Base-by-base conservation (phyloP, 257 asterid species). In the Verbascum thapsus region DNA sequence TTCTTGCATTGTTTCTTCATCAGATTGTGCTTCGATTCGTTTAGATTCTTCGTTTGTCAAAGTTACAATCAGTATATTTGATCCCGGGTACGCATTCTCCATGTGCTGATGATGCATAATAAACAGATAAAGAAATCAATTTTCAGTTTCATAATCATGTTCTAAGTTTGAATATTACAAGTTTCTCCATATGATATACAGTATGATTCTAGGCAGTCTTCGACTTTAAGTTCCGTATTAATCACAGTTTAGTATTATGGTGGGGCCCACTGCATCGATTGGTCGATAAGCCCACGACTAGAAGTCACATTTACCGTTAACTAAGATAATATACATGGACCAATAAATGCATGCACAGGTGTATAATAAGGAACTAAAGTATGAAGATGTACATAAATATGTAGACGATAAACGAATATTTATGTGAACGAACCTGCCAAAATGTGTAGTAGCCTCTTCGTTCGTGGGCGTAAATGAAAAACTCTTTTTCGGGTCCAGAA, bases 81-180 rank as follows among this genome's bases (percentile, higher is more conserved):
- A 91, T 2, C 88, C 95, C 2, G 98, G 96, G 58, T 86, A 88
- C 8, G 96, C 98, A 56, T 88, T 88, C 76, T 91, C 98, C 98
- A 91, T 85, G 85, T 91, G 96, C 98, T 91, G 85, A 45, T 69
- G 56, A 60, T 52, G 77, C 7, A 43, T 56, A 16, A 70, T 42
- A 11, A 53, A 76, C 53, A 70, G 41, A 66, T 52, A 49, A n/a
- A 68, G 22, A 70, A 69, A 8, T 8, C 44, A 69, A 44, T 5
- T 37, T 26, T 67, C 52, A 56, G 34, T 72, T 71, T 56, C 66
- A 63, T 10, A 45, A 60, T 59, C 61, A n/a, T n/a, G n/a, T n/a
- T n/a, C n/a, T n/a, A n/a, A n/a, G n/a, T n/a, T n/a, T n/a, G n/a
- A n/a, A n/a, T n/a, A n/a, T n/a, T n/a, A n/a, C n/a, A n/a, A n/a